Base-by-base conservation (phyloP, 2,329 filamentous ascomycete species). In the Colletotrichum noveboracense region DNA sequence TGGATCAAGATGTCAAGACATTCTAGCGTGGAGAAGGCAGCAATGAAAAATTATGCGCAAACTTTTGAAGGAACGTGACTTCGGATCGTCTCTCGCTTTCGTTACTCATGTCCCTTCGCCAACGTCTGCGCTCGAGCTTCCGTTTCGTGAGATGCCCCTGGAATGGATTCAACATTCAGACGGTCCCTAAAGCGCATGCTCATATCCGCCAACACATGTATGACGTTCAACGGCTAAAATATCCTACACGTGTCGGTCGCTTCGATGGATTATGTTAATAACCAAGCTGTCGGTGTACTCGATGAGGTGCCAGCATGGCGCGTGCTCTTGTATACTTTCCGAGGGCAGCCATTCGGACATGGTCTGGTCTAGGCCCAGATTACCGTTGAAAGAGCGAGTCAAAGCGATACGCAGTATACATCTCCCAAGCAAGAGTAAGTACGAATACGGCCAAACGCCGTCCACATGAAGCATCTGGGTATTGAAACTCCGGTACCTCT, bases 1-100 rank as follows among this genome's bases (percentile, higher is more conserved):
- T 74, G 70, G 58, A 26, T 69, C 56, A 61, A 69, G 65, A 69
- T 24, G 58, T 38, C 43, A 74, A 65, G 74, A 68, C 18, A 52
- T 28, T 66, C 38, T 16, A 73, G 70, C 74, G 70, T 26, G 58
- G 58, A 48, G 36, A 70, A 69, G 58, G 34, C 26, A 75, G 74
- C 70, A 73, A 69, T 73, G 70, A 73, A 68, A 52, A 66, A 43
- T 28, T 26, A 75, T 32, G 24, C 70, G 61, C 55, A 55, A 18
- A 36, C n/a, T 32, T 21, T 52, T 21, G n/a, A 52, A 21, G n/a
- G 43, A 52, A 21, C 9, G 24, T 24, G 24, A 34, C 34, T 18
- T 21, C 38, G 26, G 26, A 4, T 12, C 5, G 62, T 30, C 55
- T n/a, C 24, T 58, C 55, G 24, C 55, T 30, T 30, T 58, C 55